Percentiles rank a stretch among this genome's conserved stretches.
Evolutionary conservation across 2,329 filamentous ascomycete species (phyloP).

Genomic region (Trichoderma citrinoviride): DNA sequence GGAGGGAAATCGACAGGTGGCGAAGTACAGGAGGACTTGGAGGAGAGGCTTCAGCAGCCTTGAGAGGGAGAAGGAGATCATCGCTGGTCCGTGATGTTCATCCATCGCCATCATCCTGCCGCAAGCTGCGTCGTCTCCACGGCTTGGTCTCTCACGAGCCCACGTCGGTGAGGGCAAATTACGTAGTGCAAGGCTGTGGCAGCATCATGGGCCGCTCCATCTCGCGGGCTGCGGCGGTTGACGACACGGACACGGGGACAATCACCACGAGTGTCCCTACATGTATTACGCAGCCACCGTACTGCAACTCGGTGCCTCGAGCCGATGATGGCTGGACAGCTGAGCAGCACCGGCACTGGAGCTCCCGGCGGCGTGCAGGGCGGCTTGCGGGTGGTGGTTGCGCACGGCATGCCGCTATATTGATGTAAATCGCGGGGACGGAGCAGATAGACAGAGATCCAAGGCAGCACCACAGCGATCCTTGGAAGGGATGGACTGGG

Average conservation of each 20-base stretch:
- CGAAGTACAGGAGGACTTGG: constrained; percentile 4
- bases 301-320: no score
- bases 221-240: neutral
- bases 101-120: constrained; percentile 13
- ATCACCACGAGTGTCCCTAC: no score
- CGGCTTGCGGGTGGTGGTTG: constrained; percentile 15
- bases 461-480: constrained; percentile 15
- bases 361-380: constrained; percentile 17
- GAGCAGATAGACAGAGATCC: constrained; percentile 2
- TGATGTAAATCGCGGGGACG: constrained; percentile 16
- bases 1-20: neutral
- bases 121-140: neutral
- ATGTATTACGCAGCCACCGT: no score
- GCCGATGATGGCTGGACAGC: neutral
- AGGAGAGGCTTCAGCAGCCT: no score
- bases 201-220: neutral
- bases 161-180: constrained; percentile 8
- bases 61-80: neutral
- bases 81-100: neutral
- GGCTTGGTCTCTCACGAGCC: constrained; percentile 5
- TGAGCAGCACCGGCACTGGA: constrained; percentile 15
- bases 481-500: constrained; percentile 5
- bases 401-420: constrained; percentile 14
- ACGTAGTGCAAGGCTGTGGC: constrained; percentile 9
- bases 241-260: neutral